phyloP scores from a whole-genome alignment of 164 flowering plant species.

The Magnolia kwangsiensis region DNA sequence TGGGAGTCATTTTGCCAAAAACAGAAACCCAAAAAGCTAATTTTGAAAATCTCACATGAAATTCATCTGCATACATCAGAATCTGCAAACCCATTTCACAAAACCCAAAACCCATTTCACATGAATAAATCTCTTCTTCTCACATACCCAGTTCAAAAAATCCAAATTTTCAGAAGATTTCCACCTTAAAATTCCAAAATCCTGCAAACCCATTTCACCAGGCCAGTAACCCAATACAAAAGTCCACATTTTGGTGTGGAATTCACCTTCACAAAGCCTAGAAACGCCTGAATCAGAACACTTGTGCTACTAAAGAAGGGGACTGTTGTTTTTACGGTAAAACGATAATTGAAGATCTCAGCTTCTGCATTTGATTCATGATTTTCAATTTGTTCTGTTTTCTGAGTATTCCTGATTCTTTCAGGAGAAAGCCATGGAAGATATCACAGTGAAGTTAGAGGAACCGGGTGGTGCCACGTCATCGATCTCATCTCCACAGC shows the following conservation, averaged over 20 bases:
- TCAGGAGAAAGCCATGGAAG: slow-evolving; percentile 8
- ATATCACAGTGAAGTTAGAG: slow-evolving; percentile 9
- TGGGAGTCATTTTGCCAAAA: not conserved
- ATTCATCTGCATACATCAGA: not conserved
- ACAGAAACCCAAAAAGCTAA: not conserved
- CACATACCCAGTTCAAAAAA: slow-evolving; percentile 4
- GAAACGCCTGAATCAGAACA: not conserved
- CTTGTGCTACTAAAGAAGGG: not conserved
- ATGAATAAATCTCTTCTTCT: no score
- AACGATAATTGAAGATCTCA: not conserved
- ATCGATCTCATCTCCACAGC: slow-evolving; percentile 18
- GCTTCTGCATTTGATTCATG: not conserved
- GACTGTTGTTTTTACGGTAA: not conserved
- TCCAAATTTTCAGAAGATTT: not conserved
- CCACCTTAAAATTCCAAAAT: slow-evolving; percentile 1
- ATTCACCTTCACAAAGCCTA: not conserved
- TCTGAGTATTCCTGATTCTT: not conserved
- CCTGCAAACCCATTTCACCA: not conserved
- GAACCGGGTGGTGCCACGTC: slow-evolving; percentile 1
- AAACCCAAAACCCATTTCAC: not conserved
- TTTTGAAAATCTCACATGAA: not conserved
- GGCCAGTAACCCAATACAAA: not conserved
- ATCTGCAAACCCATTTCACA: not conserved
- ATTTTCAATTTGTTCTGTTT: no score
- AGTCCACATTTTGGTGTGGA: not conserved